These are phyloP conservation scores for Podospora pseudopauciseta DNA, from an alignment of 495 filamentous ascomycete genomes.

Conservation along the genomic window DNA sequence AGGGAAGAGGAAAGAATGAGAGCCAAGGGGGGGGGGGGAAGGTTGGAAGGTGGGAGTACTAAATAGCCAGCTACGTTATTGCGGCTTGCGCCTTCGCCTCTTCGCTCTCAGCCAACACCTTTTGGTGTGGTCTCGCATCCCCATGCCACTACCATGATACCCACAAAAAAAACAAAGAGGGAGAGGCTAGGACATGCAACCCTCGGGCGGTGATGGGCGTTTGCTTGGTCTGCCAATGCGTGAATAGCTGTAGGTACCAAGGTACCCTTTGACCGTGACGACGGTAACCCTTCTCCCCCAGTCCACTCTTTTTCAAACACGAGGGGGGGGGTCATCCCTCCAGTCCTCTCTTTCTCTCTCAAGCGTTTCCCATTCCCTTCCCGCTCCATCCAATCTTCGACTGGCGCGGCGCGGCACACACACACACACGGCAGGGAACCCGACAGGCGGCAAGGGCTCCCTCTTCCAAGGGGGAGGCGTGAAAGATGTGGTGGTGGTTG, in stretches of 20 bases:
- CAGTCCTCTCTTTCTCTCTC: background rate
- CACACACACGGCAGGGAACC: background rate
- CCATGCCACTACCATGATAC: constrained; percentile 7
- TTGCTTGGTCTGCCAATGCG: constrained; percentile 1
- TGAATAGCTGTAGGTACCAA: constrained; percentile 6
- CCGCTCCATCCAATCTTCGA: background rate
- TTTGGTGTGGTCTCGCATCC: background rate
- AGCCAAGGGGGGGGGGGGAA: constrained; percentile 11
- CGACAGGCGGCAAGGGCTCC: background rate
- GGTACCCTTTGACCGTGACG: constrained; percentile 6
- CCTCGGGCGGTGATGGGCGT: constrained; percentile 14
- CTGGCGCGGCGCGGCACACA: constrained; percentile 5
- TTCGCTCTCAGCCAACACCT: background rate
- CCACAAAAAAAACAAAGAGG: constrained; percentile 1
- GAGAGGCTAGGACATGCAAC: constrained; percentile 11
- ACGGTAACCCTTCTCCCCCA: background rate
- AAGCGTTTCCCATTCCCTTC: background rate
- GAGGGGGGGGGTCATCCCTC: constrained; percentile 5
- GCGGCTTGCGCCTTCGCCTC: background rate
- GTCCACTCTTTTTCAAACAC: constrained; percentile 17
- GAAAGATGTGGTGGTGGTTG: background rate
- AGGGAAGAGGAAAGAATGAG: background rate
- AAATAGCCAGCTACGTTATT: constrained; percentile 9
- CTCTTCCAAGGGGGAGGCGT: background rate
- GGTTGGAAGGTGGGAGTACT: constrained; percentile 6